phyloP scores from a whole-genome alignment of 2,329 filamentous ascomycete genomes.

The Alternaria triticina region DNA sequence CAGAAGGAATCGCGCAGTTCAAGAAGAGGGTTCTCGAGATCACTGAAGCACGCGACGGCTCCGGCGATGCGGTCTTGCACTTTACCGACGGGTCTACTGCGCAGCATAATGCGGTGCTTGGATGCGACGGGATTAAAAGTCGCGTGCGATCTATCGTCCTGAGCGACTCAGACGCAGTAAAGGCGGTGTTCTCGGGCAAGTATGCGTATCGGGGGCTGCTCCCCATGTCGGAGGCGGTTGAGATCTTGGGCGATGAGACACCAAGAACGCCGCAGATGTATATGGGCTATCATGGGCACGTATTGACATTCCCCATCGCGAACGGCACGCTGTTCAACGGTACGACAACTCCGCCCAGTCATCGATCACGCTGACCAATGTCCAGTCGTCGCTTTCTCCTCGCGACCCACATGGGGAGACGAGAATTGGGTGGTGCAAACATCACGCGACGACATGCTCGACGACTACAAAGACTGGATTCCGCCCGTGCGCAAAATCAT shows the following conservation, averaged over 20 bases:
- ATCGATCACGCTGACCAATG: background rate
- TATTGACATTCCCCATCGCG: slow-evolving; percentile 1
- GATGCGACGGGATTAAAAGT: slow-evolving; percentile 70
- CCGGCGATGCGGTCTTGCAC: slow-evolving; percentile 37
- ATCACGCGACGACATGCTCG: slow-evolving; percentile 33
- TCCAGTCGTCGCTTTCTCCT: slow-evolving; percentile 37
- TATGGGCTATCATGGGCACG: background rate
- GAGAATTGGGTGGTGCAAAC: slow-evolving; percentile 35
- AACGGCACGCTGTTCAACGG: slow-evolving; percentile 2
- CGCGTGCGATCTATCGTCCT: slow-evolving; percentile 60
- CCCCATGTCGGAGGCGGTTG: slow-evolving; percentile 62
- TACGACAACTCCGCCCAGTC: background rate
- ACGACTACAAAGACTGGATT: slow-evolving; percentile 34
- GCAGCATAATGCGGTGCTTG: slow-evolving; percentile 59
- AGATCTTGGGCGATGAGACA: slow-evolving; percentile 61
- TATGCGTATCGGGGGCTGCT: slow-evolving; percentile 69
- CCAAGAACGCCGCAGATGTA: slow-evolving; percentile 61
- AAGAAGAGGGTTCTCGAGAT: slow-evolving; percentile 46
- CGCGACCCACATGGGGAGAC: slow-evolving; percentile 26
- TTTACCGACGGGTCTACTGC: slow-evolving; percentile 56
- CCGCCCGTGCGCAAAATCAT: slow-evolving; percentile 27
- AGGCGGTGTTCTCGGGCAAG: slow-evolving; percentile 61
- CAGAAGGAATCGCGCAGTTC: slow-evolving; percentile 50
- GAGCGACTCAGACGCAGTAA: slow-evolving; percentile 50
- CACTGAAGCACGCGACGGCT: slow-evolving; percentile 28